phyloP scores from a whole-genome alignment of 2,329 filamentous ascomycete species.

The Rhinocladiella similis region DNA sequence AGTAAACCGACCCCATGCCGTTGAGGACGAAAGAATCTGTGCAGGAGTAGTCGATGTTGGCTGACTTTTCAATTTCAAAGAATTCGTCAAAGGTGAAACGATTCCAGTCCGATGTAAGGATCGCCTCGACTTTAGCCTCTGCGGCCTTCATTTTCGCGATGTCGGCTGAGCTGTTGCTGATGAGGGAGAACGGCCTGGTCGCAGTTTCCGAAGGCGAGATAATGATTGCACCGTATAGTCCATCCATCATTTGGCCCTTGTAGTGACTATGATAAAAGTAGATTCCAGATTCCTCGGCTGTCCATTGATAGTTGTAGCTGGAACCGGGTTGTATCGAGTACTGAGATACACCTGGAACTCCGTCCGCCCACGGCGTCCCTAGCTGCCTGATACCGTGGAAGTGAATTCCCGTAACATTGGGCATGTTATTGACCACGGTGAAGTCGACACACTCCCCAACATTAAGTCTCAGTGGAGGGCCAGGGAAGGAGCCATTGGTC shows the following conservation, averaged over 20 bases:
- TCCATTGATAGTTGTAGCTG: conserved; percentile 62
- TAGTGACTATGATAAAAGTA: conserved; percentile 71
- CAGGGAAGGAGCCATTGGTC: conserved; percentile 74
- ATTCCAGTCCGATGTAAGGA: conserved; percentile 59
- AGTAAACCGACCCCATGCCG: conserved; percentile 59
- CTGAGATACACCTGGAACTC: conserved; percentile 66
- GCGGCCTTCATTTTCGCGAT: conserved; percentile 51
- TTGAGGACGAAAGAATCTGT: conserved; percentile 65
- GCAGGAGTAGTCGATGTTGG: conserved; percentile 50
- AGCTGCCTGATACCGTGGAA: conserved; percentile 80
- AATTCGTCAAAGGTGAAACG: conserved; percentile 54
- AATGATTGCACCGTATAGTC: conserved; percentile 66
- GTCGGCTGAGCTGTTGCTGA: conserved; percentile 44
- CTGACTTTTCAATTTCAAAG: conserved; percentile 33
- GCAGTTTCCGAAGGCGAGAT: conserved; percentile 45
- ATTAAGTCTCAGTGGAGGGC: conserved; percentile 71
- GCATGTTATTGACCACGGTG: conserved; percentile 67
- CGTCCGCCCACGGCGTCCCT: conserved; percentile 74
- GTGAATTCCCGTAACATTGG: conserved; percentile 67
- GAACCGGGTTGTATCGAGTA: conserved; percentile 65
- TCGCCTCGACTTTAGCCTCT: conserved; percentile 47
- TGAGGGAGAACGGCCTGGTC: conserved; percentile 52
- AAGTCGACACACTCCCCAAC: conserved; percentile 71
- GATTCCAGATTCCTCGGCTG: conserved; percentile 53
- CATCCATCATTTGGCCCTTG: conserved; percentile 65